phyloP scores from a whole-genome alignment of 2,329 filamentous ascomycete genomes.

The Huntiella bhutanensis region DNA sequence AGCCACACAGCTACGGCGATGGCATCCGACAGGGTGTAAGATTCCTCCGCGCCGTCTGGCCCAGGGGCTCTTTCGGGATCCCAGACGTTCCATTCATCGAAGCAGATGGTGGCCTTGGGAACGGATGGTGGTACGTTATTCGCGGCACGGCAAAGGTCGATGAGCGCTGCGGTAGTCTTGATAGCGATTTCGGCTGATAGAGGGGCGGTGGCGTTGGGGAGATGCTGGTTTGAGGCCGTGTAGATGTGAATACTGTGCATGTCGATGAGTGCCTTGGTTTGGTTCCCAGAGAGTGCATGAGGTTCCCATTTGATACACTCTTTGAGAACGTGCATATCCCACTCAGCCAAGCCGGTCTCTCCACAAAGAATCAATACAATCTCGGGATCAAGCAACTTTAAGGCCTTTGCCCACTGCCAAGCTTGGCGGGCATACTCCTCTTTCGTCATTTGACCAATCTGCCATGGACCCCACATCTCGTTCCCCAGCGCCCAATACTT shows the following conservation, averaged over 20 bases:
- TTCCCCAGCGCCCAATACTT: constrained; percentile 81
- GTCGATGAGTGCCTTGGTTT: constrained; percentile 35
- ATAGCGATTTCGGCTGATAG: constrained; percentile 55
- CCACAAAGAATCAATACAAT: constrained; percentile 58
- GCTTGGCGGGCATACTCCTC: constrained; percentile 51
- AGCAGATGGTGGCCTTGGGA: constrained; percentile 53
- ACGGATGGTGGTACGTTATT: constrained; percentile 39
- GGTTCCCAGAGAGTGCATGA: constrained; percentile 19
- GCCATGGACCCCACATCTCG: constrained; percentile 48
- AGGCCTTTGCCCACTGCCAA: constrained; percentile 52
- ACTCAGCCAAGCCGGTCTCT: constrained; percentile 46
- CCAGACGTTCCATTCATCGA: constrained; percentile 78
- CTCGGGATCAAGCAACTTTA: constrained; percentile 51
- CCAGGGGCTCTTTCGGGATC: constrained; percentile 53
- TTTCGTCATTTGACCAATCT: constrained; percentile 49
- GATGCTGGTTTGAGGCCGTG: constrained; percentile 37
- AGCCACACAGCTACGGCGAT: constrained; percentile 58
- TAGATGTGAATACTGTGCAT: constrained; percentile 73
- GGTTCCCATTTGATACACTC: constrained; percentile 34
- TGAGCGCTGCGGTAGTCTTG: constrained; percentile 46
- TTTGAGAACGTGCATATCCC: constrained; percentile 57
- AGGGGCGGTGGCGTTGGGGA: constrained; percentile 33
- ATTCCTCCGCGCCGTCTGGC: constrained; percentile 51
- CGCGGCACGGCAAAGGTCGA: constrained; percentile 56
- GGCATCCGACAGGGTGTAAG: constrained; percentile 55